Evolutionary conservation across 176 grass and related monocot genomes (phyloP).

Genomic region (Musa troglodytarum): DNA sequence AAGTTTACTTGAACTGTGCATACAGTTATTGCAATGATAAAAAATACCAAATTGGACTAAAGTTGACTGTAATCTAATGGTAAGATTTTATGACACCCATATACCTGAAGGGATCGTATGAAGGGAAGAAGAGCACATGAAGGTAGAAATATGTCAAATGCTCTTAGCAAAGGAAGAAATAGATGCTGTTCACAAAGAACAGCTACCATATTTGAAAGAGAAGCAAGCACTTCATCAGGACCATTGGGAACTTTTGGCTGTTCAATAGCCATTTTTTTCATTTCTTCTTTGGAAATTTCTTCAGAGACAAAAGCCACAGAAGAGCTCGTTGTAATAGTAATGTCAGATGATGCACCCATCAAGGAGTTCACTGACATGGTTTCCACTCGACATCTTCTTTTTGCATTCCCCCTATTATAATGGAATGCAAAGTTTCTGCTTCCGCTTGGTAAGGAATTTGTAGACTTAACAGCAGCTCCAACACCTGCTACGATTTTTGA

Average conservation of each 20-base stretch:
- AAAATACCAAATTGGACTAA: neutral
- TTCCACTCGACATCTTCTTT: slow-evolving; percentile 57
- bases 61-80: neutral
- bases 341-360: slow-evolving; percentile 22
- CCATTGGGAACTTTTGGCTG: slow-evolving; percentile 29
- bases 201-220: slow-evolving; percentile 85
- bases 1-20: slow-evolving; percentile 9
- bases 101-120: slow-evolving; percentile 80
- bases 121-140: slow-evolving; percentile 82
- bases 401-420: slow-evolving; percentile 86
- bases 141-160: slow-evolving; percentile 94
- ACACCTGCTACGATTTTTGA: slow-evolving; percentile 63
- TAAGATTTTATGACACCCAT: neutral
- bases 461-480: slow-evolving; percentile 68
- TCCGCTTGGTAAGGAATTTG: slow-evolving; percentile 60
- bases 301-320: slow-evolving; percentile 23
- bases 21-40: neutral
- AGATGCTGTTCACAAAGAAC: slow-evolving; percentile 80
- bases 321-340: slow-evolving; percentile 27
- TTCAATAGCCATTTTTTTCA: slow-evolving; percentile 24
- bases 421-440: slow-evolving; percentile 48
- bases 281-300: slow-evolving; percentile 35
- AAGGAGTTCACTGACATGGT: slow-evolving; percentile 26
- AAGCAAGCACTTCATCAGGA: slow-evolving; percentile 54
- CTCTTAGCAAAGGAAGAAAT: slow-evolving; percentile 80